These are phyloP conservation scores for Acidiella bohemica DNA, from an alignment of 495 filamentous ascomycete species.

Conservation along the genomic window DNA sequence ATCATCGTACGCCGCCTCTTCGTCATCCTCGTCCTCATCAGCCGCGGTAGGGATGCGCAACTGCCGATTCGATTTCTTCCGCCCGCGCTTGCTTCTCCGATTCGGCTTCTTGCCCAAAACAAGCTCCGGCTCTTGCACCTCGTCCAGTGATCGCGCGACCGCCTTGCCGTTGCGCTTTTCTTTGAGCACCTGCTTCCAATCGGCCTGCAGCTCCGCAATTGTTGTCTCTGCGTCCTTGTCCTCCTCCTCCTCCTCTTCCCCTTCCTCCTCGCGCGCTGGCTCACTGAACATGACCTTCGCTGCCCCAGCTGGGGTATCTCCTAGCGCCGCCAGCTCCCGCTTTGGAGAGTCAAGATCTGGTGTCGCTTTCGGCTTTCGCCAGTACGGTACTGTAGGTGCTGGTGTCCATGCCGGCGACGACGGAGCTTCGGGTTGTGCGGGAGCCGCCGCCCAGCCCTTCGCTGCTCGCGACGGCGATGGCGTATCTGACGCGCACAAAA, in stretches of 20 bases:
- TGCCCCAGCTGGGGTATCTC: background rate
- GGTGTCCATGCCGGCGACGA: background rate
- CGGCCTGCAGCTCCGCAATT: constrained; percentile 8
- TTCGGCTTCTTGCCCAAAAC: constrained; percentile 2
- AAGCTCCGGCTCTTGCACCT: background rate
- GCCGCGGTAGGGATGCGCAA: constrained; percentile 13
- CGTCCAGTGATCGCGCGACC: background rate
- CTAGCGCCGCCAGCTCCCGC: background rate
- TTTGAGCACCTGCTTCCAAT: constrained; percentile 2
- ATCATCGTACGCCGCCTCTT: constrained; percentile 18
- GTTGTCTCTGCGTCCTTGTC: constrained; percentile 7
- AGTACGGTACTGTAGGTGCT: constrained; percentile 6
- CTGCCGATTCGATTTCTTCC: constrained; percentile 14
- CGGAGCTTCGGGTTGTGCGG: background rate
- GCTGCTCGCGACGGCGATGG: background rate
- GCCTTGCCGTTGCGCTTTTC: constrained; percentile 7
- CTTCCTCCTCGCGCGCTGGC: background rate
- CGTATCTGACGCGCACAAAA: background rate
- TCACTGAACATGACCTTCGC: background rate
- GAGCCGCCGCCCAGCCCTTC: constrained; percentile 4
- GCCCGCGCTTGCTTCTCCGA: constrained; percentile 10
- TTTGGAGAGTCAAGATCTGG: constrained; percentile 3
- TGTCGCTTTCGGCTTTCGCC: constrained; percentile 5
- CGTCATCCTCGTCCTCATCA: constrained; percentile 18
- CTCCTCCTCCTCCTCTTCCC: too few relatives aligned